phyloP scores from a whole-genome alignment of 495 filamentous ascomycete species.

The Chaetomium cochliodes region DNA sequence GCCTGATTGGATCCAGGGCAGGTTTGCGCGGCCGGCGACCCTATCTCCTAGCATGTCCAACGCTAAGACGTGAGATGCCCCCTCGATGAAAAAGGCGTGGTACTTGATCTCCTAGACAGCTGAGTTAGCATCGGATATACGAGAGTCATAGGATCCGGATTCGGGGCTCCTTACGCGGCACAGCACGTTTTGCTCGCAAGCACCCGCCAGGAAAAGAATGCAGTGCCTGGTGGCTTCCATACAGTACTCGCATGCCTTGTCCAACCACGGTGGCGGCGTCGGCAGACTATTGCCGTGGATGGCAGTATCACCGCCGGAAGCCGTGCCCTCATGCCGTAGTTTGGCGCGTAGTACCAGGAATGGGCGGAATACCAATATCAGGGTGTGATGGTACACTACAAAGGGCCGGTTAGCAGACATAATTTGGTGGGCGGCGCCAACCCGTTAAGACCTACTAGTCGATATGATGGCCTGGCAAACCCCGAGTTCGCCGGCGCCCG shows the following conservation, averaged over 20 bases:
- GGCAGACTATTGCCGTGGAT: not conserved
- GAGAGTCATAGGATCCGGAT: not conserved
- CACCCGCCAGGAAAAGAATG: not conserved
- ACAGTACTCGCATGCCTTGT: conserved; percentile 13
- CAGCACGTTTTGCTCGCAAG: conserved; percentile 9
- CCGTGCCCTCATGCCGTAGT: not conserved
- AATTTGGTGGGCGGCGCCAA: not conserved
- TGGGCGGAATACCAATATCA: conserved; percentile 1
- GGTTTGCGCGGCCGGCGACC: conserved; percentile 7
- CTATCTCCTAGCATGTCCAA: conserved; percentile 6
- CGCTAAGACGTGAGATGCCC: conserved; percentile 7
- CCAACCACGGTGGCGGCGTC: conserved; percentile 7
- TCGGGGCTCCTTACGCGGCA: conserved; percentile 1
- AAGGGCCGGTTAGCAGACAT: not conserved
- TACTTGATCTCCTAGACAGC: conserved; percentile 10
- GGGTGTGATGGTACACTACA: conserved; percentile 11
- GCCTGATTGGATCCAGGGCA: conserved; percentile 5
- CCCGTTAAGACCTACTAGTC: not conserved
- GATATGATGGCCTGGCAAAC: conserved; percentile 11
- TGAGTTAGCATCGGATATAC: not conserved
- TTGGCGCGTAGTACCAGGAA: conserved; percentile 8
- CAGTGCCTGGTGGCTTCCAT: conserved; percentile 12
- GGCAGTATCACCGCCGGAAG: not conserved
- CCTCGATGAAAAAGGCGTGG: conserved; percentile 10
- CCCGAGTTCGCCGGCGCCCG: conserved; percentile 2